phyloP scores from a whole-genome alignment of 1,284 basidiomycete species.

The Fomes fomentarius region DNA sequence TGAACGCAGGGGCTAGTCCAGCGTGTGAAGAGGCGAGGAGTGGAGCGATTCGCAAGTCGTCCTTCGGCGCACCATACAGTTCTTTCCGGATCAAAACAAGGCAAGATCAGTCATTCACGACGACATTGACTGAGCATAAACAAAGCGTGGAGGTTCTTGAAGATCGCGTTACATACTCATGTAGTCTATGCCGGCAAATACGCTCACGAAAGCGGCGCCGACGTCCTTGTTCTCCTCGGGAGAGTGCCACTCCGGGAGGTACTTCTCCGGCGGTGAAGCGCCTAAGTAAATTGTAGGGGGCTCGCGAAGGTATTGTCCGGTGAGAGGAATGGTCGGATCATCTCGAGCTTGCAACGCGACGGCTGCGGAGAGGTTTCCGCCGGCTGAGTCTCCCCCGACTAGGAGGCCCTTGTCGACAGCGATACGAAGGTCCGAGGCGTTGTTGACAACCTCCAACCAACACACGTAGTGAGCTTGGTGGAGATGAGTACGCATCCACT shows the following conservation, averaged over 20 bases:
- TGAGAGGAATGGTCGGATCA: constrained; percentile 17
- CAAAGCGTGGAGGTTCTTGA: no score
- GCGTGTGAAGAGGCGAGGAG: constrained; percentile 15
- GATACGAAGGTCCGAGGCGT: constrained; percentile 8
- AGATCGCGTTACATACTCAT: no score
- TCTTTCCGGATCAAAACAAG: no score
- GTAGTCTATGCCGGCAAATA: no score
- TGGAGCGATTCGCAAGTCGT: constrained; percentile 18
- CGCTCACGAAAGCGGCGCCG: no score
- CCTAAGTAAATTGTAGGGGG: neutral
- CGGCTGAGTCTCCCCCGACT: constrained; percentile 30
- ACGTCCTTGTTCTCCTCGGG: no score
- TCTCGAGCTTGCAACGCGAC: constrained; percentile 24
- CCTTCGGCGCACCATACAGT: neutral
- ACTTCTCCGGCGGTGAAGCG: constrained; percentile 1
- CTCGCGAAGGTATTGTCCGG: constrained; percentile 14
- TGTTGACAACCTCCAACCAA: neutral
- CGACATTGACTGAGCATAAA: no score
- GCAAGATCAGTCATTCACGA: no score
- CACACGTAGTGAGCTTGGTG: no score
- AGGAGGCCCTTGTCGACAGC: constrained; percentile 25
- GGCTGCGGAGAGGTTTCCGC: constrained; percentile 24
- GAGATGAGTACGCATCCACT: no score
- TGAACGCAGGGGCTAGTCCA: constrained; percentile 25
- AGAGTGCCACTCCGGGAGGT: neutral